These are phyloP conservation scores for Anacardium occidentale DNA, from an alignment of 345 rosid genomes.

Conservation along the genomic window DNA sequence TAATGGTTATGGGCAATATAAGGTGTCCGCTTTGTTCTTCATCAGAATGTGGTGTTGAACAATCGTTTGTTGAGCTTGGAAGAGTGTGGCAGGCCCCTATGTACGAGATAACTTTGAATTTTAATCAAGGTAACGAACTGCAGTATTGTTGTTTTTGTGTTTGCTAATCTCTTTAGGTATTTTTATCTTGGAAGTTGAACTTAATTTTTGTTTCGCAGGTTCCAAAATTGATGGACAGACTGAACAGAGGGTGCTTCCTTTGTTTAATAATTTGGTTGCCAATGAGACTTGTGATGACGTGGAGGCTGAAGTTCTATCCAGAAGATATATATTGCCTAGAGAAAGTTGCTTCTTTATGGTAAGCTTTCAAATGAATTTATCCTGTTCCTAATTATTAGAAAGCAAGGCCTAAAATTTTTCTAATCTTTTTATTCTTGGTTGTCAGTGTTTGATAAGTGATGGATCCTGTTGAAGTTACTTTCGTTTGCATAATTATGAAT, in stretches of 20 bases:
- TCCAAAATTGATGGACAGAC: constrained; percentile 10
- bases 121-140: constrained; percentile 18
- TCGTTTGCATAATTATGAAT: neutral
- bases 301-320: constrained; percentile 58
- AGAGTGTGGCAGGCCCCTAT: constrained; percentile 79
- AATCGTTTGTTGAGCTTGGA: constrained; percentile 64
- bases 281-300: constrained; percentile 55
- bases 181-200: neutral
- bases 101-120: constrained; percentile 56
- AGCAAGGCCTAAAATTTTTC: no score
- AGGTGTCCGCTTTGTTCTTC: constrained; percentile 32
- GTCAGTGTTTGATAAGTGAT: neutral
- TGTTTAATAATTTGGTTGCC: constrained; percentile 53
- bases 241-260: constrained; percentile 43
- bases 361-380: constrained; percentile 6
- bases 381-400: neutral
- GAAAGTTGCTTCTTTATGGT: constrained; percentile 89
- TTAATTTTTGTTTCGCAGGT: constrained; percentile 29
- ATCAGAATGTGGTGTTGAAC: constrained; percentile 23
- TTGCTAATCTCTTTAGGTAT: neutral
- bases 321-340: constrained; percentile 53
- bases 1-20: constrained; percentile 38
- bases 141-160: neutral
- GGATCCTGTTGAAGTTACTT: neutral
- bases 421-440: neutral